Conservation (phyloP, 2,329 filamentous ascomycete species). For the Cladosporium sp. region DNA sequence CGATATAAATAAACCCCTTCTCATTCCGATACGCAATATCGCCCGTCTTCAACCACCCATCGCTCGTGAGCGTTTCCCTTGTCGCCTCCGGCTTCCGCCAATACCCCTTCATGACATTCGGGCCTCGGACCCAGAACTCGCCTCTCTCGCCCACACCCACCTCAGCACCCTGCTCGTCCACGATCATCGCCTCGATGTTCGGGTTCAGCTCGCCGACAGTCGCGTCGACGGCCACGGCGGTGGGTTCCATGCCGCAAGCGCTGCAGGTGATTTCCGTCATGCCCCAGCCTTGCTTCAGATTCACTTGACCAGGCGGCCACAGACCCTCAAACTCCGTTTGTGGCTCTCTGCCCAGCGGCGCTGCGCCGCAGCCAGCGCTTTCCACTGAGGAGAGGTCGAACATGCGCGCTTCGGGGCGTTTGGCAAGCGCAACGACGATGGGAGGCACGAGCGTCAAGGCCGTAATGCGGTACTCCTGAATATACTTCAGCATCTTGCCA, state of each 20-base stretch:
- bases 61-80: slow-evolving; percentile 53
- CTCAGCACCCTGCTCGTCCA: slow-evolving; percentile 55
- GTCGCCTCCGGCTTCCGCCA: slow-evolving; percentile 69
- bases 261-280: slow-evolving; percentile 82
- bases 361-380: slow-evolving; percentile 59
- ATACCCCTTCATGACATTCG: slow-evolving; percentile 71
- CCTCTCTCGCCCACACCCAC: slow-evolving; percentile 52
- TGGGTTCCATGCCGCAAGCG: slow-evolving; percentile 59
- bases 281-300: slow-evolving; percentile 68
- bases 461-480: slow-evolving; percentile 65
- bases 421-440: slow-evolving; percentile 67
- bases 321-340: slow-evolving; percentile 52
- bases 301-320: slow-evolving; percentile 46
- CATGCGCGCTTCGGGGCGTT: slow-evolving; percentile 60
- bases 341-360: slow-evolving; percentile 50
- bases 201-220: slow-evolving; percentile 64
- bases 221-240: slow-evolving; percentile 35
- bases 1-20: slow-evolving; percentile 56
- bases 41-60: slow-evolving; percentile 68
- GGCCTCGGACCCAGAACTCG: slow-evolving; percentile 68
- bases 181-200: slow-evolving; percentile 64
- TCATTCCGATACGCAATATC: slow-evolving; percentile 62
- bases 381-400: slow-evolving; percentile 66
- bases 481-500: slow-evolving; percentile 61
- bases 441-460: slow-evolving; percentile 66